Conservation (phyloP, 345 rosid species). For the Abelmoschus esculentus region DNA sequence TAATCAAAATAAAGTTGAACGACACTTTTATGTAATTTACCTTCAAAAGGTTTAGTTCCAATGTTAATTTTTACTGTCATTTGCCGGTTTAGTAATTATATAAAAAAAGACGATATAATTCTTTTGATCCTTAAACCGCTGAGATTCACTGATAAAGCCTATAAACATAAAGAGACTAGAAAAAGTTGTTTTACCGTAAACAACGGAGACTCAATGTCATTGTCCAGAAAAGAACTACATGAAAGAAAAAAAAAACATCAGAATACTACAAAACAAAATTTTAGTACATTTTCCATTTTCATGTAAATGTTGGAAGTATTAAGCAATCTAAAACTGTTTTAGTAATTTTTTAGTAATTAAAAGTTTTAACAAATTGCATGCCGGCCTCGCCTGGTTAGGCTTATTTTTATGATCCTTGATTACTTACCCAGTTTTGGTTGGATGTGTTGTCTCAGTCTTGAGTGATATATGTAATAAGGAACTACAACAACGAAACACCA, state of each 20-base stretch:
- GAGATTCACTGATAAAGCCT: background rate
- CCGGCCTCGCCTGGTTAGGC: conserved; percentile 1
- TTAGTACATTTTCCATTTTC: background rate
- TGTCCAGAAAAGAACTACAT: too few species aligned
- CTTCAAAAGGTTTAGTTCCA: too few species aligned
- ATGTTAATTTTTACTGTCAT: too few species aligned
- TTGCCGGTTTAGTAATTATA: too few species aligned
- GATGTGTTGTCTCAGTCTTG: background rate
- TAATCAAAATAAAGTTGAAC: too few species aligned
- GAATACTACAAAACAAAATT: background rate
- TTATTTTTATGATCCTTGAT: background rate
- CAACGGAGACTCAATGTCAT: too few species aligned
- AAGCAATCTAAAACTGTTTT: too few species aligned
- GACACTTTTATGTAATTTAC: too few species aligned
- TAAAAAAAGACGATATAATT: too few species aligned
- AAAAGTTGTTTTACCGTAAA: too few species aligned
- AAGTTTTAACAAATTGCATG: background rate
- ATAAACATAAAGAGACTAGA: background rate
- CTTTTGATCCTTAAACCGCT: too few species aligned
- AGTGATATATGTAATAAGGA: background rate
- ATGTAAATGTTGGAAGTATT: background rate
- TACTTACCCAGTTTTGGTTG: background rate
- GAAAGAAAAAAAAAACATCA: background rate
- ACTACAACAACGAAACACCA: too few species aligned
- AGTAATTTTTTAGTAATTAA: background rate